A percentile compares a stretch with the other conserved stretches of the same genome.
phyloP scores from a whole-genome alignment of 2,329 filamentous ascomycete species.

The Fusarium goolgardi region DNA sequence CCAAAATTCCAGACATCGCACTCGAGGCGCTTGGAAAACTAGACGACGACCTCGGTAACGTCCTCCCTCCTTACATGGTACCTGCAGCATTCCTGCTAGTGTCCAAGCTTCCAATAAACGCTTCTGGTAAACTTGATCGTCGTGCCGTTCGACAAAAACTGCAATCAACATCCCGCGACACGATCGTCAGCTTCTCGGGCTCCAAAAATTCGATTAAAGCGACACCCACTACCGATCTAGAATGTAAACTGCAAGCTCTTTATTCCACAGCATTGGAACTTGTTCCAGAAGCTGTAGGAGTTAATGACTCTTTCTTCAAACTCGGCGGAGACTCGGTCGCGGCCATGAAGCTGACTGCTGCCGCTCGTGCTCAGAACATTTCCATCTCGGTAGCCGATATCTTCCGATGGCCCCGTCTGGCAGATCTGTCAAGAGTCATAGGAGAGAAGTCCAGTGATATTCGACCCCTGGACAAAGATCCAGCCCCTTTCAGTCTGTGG shows the following conservation, averaged over 20 bases:
- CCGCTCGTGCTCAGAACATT: not conserved
- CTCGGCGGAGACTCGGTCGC: constrained; percentile 2
- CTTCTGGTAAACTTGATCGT: constrained; percentile 7
- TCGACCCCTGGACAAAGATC: not conserved
- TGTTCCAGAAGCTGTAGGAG: not conserved
- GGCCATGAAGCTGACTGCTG: not conserved
- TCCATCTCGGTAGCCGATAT: constrained; percentile 6
- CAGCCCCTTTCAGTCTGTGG: constrained; percentile 1
- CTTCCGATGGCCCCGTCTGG: not conserved
- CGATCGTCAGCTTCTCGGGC: not conserved
- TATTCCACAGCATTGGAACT: not conserved
- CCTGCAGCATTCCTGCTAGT: not conserved
- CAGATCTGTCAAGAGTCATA: not conserved
- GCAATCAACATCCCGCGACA: constrained; percentile 1
- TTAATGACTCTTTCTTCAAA: not conserved
- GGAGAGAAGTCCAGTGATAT: not conserved
- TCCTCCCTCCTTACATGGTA: not conserved
- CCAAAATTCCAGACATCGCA: not conserved
- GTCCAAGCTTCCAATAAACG: not conserved
- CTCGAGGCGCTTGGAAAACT: not conserved
- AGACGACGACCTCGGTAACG: not conserved
- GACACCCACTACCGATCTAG: not conserved
- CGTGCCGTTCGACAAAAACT: not conserved
- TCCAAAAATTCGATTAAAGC: not conserved
- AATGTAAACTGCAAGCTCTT: not conserved